Evolutionary conservation across 2,329 filamentous ascomycete genomes (phyloP).

Genomic region (Endoconidiophora laricicola): DNA sequence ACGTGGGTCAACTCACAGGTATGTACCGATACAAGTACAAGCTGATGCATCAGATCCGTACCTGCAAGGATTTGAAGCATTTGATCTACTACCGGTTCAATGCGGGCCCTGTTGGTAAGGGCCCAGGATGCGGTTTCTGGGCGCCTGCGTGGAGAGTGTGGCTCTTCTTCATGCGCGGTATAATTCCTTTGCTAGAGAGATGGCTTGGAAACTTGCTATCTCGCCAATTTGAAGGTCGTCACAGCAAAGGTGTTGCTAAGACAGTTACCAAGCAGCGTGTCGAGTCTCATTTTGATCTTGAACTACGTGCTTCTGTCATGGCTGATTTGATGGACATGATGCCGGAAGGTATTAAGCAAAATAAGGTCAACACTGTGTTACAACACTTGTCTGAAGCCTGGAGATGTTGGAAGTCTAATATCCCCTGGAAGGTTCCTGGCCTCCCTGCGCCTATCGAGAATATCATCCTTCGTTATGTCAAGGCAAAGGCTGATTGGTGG

Average conservation of each 20-base stretch:
- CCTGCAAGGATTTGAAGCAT: conserved; percentile 98
- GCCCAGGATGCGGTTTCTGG: conserved; percentile 97
- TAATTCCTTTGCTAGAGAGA: conserved; percentile 87
- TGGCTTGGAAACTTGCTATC: conserved; percentile 96
- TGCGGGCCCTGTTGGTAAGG: conserved; percentile 88
- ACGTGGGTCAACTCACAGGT: conserved; percentile 91
- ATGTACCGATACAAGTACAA: conserved; percentile 99
- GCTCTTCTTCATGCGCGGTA: conserved; percentile 98
- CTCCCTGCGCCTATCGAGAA: conserved; percentile 95
- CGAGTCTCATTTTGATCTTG: conserved; percentile 94
- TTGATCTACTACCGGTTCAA: conserved; percentile 99
- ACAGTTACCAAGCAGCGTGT: conserved; percentile 98
- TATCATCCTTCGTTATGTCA: conserved; percentile 95
- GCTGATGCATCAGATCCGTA: conserved; percentile 98
- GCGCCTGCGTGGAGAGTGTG: conserved; percentile 96
- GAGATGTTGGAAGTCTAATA: conserved; percentile 99
- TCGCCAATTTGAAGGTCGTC: conserved; percentile 92
- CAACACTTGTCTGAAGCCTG: conserved; percentile 96
- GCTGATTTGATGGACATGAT: conserved; percentile 99
- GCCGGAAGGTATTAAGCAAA: conserved; percentile 98
- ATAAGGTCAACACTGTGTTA: conserved; percentile 94
- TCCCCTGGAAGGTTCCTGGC: conserved; percentile 97
- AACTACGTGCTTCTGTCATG: conserved; percentile 96
- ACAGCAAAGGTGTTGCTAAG: conserved; percentile 97
- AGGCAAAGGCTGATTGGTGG: conserved; percentile 99